These are phyloP conservation scores for Sanghuangporus weigelae DNA, from an alignment of 1,284 basidiomycete species.

Conservation along the genomic window DNA sequence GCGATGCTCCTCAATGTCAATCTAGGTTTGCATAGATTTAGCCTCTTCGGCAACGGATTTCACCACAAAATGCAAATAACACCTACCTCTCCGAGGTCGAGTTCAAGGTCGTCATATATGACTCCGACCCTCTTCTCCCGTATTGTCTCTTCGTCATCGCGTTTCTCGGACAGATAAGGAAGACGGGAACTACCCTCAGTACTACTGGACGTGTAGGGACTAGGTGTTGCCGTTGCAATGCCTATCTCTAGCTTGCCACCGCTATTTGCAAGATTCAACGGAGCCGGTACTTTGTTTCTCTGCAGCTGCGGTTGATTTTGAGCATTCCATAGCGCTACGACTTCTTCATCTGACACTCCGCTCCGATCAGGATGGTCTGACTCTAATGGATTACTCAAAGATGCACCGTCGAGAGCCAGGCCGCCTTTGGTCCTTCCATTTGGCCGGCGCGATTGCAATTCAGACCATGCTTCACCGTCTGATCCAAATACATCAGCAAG, in stretches of 20 bases:
- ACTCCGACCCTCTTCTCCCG: slow-evolving; percentile 56
- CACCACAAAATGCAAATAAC: slow-evolving; percentile 3
- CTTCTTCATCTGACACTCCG: slow-evolving; percentile 36
- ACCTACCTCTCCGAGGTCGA: slow-evolving; percentile 43
- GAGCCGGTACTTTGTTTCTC: slow-evolving; percentile 7
- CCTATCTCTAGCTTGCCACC: slow-evolving; percentile 2
- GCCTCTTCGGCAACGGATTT: slow-evolving; percentile 16
- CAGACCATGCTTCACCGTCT: slow-evolving; percentile 58
- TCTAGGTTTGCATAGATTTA: slow-evolving; percentile 17
- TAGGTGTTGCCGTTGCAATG: slow-evolving; percentile 9
- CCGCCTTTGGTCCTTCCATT: slow-evolving; percentile 22
- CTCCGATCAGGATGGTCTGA: slow-evolving; percentile 23
- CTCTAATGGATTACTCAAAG: slow-evolving; percentile 37
- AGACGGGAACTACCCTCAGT: slow-evolving; percentile 2
- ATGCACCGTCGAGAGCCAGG: slow-evolving; percentile 47
- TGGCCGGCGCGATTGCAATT: slow-evolving; percentile 50
- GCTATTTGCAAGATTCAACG: slow-evolving; percentile 7
- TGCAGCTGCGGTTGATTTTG: slow-evolving; percentile 11
- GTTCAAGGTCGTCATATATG: slow-evolving; percentile 67
- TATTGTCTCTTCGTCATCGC: slow-evolving; percentile 13
- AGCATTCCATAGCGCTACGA: slow-evolving; percentile 22
- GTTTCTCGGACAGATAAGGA: slow-evolving; percentile 7
- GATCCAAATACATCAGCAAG: slow-evolving; percentile 48
- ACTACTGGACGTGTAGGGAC: slow-evolving; percentile 7
- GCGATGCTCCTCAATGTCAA: slow-evolving; percentile 27